Percentiles rank a stretch among this genome's conserved stretches.
Conservation (phyloP, 352 stramenopile genomes). For the Phytophthora meadii region DNA sequence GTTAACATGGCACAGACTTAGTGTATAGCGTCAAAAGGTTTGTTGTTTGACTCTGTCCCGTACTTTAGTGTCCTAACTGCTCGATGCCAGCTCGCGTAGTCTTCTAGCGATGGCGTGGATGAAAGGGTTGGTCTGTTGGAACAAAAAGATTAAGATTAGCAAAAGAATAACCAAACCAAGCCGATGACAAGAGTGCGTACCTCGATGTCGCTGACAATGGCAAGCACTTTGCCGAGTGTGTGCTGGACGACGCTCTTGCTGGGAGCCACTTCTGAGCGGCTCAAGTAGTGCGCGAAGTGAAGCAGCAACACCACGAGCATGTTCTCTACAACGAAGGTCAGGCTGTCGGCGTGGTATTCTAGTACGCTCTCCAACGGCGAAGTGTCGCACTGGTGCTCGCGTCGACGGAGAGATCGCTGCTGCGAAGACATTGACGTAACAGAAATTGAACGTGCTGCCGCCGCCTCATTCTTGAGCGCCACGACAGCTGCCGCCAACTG, state of each 20-base stretch:
- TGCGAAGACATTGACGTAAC: slow-evolving; percentile 31
- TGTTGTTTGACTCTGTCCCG: slow-evolving; percentile 14
- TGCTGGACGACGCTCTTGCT: slow-evolving; percentile 45
- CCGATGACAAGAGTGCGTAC: slow-evolving; percentile 37
- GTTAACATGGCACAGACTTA: not conserved
- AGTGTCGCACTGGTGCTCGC: slow-evolving; percentile 50
- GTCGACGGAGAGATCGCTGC: slow-evolving; percentile 32
- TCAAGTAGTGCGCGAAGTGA: slow-evolving; percentile 74
- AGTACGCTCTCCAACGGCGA: slow-evolving; percentile 58
- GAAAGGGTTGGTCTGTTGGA: slow-evolving; percentile 65
- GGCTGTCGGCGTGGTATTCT: slow-evolving; percentile 81
- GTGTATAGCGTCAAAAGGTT: slow-evolving; percentile 33
- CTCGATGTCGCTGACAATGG: slow-evolving; percentile 68
- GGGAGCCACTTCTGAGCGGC: slow-evolving; percentile 37
- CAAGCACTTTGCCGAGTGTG: slow-evolving; percentile 74
- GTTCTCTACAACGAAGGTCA: slow-evolving; percentile 83
- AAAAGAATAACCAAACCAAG: not conserved
- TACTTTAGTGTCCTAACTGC: slow-evolving; percentile 28
- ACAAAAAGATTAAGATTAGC: slow-evolving; percentile 9
- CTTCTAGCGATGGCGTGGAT: slow-evolving; percentile 73
- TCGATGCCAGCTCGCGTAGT: slow-evolving; percentile 64
- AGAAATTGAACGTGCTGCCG: slow-evolving; percentile 18
- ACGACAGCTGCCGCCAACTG: slow-evolving; percentile 43
- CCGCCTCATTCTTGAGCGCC: slow-evolving; percentile 27
- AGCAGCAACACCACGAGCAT: slow-evolving; percentile 74